These are phyloP conservation scores for Sarcodon aspratus DNA, from an alignment of 768 basidiomycete genomes.

Conservation along the genomic window DNA sequence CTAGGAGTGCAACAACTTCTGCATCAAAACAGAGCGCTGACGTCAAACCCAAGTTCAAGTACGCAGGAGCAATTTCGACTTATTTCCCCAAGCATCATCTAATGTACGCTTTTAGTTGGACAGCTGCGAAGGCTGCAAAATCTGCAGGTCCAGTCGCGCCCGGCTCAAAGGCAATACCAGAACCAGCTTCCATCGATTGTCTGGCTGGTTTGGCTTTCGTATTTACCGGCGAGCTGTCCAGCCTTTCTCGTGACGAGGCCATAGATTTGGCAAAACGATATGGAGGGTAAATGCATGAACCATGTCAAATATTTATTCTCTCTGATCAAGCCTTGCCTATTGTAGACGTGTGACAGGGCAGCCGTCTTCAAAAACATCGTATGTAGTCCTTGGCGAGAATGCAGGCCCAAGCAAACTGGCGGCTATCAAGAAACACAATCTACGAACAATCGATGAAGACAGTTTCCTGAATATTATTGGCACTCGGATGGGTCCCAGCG, in stretches of 20 bases:
- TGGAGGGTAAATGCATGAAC: constrained; percentile 56
- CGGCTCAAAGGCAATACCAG: constrained; percentile 51
- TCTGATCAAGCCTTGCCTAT: not conserved
- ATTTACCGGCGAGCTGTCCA: constrained; percentile 87
- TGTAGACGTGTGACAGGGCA: constrained; percentile 73
- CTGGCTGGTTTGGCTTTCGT: constrained; percentile 84
- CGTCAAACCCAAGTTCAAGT: constrained; percentile 26
- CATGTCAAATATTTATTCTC: not conserved
- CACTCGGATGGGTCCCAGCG: constrained; percentile 41
- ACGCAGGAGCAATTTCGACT: constrained; percentile 6
- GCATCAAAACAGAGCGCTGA: constrained; percentile 9
- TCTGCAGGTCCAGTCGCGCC: constrained; percentile 42
- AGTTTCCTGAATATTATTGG: constrained; percentile 77
- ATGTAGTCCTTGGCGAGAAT: constrained; percentile 77
- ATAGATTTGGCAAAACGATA: constrained; percentile 84
- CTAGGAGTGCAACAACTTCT: constrained; percentile 4
- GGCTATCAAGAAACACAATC: constrained; percentile 70
- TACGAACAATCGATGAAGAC: constrained; percentile 77
- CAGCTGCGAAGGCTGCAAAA: constrained; percentile 47
- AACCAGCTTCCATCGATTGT: constrained; percentile 69
- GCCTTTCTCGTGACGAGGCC: constrained; percentile 82
- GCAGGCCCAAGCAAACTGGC: constrained; percentile 86
- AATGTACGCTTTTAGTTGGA: constrained; percentile 25
- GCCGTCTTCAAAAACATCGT: constrained; percentile 85
- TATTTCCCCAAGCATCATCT: not conserved